Evolutionary conservation across 495 filamentous ascomycete species (phyloP).

Genomic region (Thermothielavioides terrestris): DNA sequence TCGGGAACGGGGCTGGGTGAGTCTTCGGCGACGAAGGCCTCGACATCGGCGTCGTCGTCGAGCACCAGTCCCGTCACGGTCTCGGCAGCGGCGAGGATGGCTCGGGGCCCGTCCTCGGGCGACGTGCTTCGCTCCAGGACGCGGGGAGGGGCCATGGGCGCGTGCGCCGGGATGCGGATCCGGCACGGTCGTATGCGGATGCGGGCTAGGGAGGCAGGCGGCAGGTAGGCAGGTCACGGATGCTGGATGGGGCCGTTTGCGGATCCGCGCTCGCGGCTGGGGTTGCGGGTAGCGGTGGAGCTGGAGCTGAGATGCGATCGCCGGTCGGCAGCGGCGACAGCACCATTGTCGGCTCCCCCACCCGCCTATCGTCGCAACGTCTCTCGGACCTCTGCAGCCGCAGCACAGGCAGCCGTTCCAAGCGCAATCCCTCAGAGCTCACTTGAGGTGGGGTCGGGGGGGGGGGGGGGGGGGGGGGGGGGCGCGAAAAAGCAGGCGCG

Average conservation of each 20-base stretch:
- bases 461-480: no score
- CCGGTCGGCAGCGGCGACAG: constrained; percentile 9
- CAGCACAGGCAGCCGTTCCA: no score
- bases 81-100: constrained; percentile 10
- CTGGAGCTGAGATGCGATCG: constrained; percentile 5
- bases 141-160: no score
- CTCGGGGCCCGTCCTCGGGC: constrained; percentile 1
- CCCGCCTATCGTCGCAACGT: neutral
- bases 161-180: neutral
- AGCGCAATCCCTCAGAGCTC: no score
- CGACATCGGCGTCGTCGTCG: constrained; percentile 3
- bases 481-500: no score
- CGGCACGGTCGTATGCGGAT: neutral
- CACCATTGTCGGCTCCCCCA: constrained; percentile 8
- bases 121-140: constrained; percentile 1
- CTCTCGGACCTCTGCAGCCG: no score
- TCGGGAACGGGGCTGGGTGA: constrained; percentile 9
- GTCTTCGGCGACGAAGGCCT: constrained; percentile 15
- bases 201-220: no score
- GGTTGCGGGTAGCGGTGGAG: neutral
- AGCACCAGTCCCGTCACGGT: constrained; percentile 13
- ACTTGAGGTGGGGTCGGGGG: no score
- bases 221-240: no score
- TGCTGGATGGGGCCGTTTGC: constrained; percentile 2
- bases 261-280: constrained; percentile 3